A percentile compares a stretch with the other conserved stretches of the same genome.
Conservation (phyloP, 495 filamentous ascomycete genomes). For the Aspergillus sclerotioniger region DNA sequence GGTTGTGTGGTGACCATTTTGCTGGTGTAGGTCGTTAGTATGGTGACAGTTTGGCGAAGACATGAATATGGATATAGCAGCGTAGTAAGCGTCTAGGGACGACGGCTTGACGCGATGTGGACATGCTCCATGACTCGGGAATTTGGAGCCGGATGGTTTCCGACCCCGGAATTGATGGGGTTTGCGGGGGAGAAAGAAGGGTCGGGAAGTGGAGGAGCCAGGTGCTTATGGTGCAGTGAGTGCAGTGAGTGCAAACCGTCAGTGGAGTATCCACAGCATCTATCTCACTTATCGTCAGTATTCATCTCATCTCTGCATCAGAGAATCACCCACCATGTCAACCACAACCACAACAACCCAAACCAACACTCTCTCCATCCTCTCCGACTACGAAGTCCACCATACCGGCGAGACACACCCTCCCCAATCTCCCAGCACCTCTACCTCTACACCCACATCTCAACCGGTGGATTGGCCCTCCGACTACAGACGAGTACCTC, state of each 20-base stretch:
- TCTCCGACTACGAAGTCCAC: conserved; percentile 51
- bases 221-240: neutral
- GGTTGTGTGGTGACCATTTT: conserved; percentile 26
- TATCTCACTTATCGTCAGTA: neutral
- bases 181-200: neutral
- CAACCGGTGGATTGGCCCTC: conserved; percentile 39
- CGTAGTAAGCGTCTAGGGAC: neutral
- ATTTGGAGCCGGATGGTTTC: neutral
- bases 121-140: neutral
- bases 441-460: conserved; percentile 2
- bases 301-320: neutral
- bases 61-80: neutral
- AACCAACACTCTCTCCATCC: conserved; percentile 26
- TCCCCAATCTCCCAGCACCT: conserved; percentile 3
- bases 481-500: conserved; percentile 48
- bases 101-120: neutral
- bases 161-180: neutral
- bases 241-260: neutral
- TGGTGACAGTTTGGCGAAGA: neutral
- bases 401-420: conserved; percentile 24
- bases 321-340: conserved; percentile 31
- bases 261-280: neutral
- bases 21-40: neutral
- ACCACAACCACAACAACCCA: conserved; percentile 29
- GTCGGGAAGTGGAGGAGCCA: conserved; percentile 32